Evolutionary conservation across 768 basidiomycete species (phyloP).

Genomic region (Trametes elegans): DNA sequence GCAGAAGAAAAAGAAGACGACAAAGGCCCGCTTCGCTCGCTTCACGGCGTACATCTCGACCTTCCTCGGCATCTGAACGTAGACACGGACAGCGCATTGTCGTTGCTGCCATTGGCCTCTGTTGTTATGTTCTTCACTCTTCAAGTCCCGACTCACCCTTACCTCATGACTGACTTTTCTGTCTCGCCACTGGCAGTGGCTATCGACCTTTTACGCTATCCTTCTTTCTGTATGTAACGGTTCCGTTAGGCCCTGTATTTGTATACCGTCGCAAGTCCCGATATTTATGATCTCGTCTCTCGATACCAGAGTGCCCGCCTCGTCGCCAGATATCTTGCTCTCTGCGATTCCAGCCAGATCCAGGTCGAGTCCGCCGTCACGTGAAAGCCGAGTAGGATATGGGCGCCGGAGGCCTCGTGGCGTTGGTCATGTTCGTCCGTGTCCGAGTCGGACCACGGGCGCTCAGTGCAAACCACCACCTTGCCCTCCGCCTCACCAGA

Average conservation of each 20-base stretch:
- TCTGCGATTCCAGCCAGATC: neutral
- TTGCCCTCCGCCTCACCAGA: neutral
- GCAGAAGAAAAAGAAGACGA: slow-evolving; percentile 26
- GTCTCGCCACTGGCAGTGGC: too few species aligned
- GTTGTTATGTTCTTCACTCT: too few species aligned
- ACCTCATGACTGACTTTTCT: too few species aligned
- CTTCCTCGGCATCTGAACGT: slow-evolving; percentile 26
- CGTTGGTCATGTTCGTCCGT: slow-evolving; percentile 11
- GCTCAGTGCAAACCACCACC: slow-evolving; percentile 1
- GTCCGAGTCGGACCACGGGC: neutral
- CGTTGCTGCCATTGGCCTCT: too few species aligned
- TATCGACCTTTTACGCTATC: neutral
- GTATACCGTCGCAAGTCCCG: neutral
- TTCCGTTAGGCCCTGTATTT: neutral
- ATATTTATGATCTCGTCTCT: neutral
- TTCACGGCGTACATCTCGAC: slow-evolving; percentile 29
- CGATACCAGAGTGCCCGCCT: neutral
- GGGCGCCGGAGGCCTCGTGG: slow-evolving; percentile 13
- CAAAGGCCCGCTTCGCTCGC: slow-evolving; percentile 25
- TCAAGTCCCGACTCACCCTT: too few species aligned
- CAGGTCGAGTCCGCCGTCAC: too few species aligned
- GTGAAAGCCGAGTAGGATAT: neutral
- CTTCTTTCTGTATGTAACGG: neutral
- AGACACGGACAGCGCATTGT: too few species aligned
- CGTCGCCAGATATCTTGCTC: too few species aligned